Conservation (phyloP, 257 asterid species). For the Orobanche coerulescens region DNA sequence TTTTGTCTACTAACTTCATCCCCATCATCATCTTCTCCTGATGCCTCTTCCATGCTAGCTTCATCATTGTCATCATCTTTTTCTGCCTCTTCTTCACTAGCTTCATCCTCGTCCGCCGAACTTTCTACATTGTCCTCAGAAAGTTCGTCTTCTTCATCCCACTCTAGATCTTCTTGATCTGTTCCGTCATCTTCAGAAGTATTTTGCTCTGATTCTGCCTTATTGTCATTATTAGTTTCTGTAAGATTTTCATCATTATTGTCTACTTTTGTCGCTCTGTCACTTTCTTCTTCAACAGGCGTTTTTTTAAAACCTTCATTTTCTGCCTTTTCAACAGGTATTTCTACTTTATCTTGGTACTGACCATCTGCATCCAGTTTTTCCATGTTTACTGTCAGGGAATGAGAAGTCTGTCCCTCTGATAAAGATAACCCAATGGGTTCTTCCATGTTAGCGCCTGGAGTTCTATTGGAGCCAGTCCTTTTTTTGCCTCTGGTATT, state of each 20-base stretch:
- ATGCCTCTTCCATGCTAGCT: slow-evolving; percentile 18
- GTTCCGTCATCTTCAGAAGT: slow-evolving; percentile 30
- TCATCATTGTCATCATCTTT: slow-evolving; percentile 26
- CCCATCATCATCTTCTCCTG: slow-evolving; percentile 18
- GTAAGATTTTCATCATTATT: slow-evolving; percentile 13
- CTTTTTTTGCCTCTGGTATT: slow-evolving; percentile 25
- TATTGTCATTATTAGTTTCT: slow-evolving; percentile 20
- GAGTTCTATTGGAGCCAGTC: slow-evolving; percentile 16
- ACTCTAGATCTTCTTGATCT: slow-evolving; percentile 18
- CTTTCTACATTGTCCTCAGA: slow-evolving; percentile 26
- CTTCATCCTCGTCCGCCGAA: slow-evolving; percentile 22
- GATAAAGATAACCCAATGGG: no score
- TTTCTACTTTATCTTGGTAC: slow-evolving; percentile 17
- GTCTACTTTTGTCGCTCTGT: slow-evolving; percentile 11
- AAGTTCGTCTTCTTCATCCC: slow-evolving; percentile 25
- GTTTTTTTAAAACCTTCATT: slow-evolving; percentile 13
- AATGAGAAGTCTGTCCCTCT: slow-evolving; percentile 20
- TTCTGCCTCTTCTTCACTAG: slow-evolving; percentile 27
- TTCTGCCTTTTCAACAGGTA: slow-evolving; percentile 7
- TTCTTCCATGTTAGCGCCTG: no score
- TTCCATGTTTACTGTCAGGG: slow-evolving; percentile 9
- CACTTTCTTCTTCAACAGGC: slow-evolving; percentile 21
- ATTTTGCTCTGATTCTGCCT: slow-evolving; percentile 15
- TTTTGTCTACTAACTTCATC: slow-evolving; percentile 21
- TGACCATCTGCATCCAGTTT: slow-evolving; percentile 20